Percentiles rank a stretch among this genome's conserved stretches.
phyloP scores from a whole-genome alignment of 441 rosid species.

The Biscutella auriculata region DNA sequence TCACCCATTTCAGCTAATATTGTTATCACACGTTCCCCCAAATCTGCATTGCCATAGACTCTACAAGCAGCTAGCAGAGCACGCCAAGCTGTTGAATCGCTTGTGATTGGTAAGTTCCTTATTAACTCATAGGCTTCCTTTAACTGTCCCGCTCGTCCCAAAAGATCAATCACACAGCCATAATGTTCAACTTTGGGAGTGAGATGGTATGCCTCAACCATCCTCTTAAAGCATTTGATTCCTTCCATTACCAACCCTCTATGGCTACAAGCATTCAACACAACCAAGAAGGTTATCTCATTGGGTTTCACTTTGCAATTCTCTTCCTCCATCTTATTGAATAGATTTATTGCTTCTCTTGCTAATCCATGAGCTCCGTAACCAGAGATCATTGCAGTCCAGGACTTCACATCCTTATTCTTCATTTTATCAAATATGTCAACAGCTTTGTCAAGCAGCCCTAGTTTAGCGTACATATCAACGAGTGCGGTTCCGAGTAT shows the following conservation, averaged over 20 bases:
- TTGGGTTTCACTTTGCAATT: conserved; percentile 36
- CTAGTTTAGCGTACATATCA: conserved; percentile 53
- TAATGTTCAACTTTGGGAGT: conserved; percentile 49
- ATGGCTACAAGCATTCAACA: conserved; percentile 57
- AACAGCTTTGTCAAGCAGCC: conserved; percentile 36
- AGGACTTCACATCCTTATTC: conserved; percentile 44
- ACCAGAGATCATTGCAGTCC: conserved; percentile 58
- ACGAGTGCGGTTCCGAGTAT: conserved; percentile 47
- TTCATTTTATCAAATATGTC: conserved; percentile 32
- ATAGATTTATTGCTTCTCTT: conserved; percentile 30
- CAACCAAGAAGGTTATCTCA: conserved; percentile 49
- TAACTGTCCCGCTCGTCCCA: conserved; percentile 52
- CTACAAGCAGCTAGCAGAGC: conserved; percentile 53
- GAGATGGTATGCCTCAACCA: conserved; percentile 34
- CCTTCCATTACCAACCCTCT: conserved; percentile 52
- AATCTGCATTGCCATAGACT: conserved; percentile 33
- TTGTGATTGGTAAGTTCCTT: conserved; percentile 30
- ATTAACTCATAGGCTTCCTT: conserved; percentile 42
- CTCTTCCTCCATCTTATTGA: conserved; percentile 38
- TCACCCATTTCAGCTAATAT: conserved; percentile 31
- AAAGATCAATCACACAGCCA: conserved; percentile 52
- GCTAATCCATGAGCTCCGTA: conserved; percentile 46
- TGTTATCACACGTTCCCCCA: conserved; percentile 29
- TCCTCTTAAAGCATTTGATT: conserved; percentile 32
- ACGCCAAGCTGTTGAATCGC: conserved; percentile 54